These are phyloP conservation scores for Brassica nigra DNA, from an alignment of 345 rosid species.

Conservation along the genomic window DNA sequence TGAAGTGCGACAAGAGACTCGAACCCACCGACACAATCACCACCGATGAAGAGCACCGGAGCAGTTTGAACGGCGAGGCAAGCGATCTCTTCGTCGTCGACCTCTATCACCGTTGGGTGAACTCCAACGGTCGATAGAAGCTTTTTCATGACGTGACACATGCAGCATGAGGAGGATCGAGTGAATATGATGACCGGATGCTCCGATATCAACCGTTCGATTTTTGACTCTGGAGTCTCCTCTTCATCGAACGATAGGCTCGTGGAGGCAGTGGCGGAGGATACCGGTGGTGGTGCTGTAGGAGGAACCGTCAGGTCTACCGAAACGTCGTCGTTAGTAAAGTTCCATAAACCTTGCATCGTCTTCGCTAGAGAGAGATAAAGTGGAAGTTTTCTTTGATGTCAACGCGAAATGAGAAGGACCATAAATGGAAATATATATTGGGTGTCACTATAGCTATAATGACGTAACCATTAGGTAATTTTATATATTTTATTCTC, in stretches of 20 bases:
- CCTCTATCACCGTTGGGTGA: constrained; percentile 89
- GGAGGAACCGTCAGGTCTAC: constrained; percentile 49
- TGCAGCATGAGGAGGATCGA: constrained; percentile 75
- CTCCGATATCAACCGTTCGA: constrained; percentile 83
- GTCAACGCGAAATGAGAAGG: constrained; percentile 36
- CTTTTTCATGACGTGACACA: constrained; percentile 96
- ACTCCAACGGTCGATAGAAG: constrained; percentile 79
- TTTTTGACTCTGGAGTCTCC: constrained; percentile 70
- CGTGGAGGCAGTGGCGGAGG: constrained; percentile 38
- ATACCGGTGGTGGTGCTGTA: constrained; percentile 31
- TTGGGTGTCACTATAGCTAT: constrained; percentile 36
- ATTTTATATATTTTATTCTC: not conserved
- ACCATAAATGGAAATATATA: constrained; percentile 36
- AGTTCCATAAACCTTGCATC: constrained; percentile 36
- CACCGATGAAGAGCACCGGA: constrained; percentile 85
- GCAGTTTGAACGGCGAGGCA: constrained; percentile 40
- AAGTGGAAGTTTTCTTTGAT: constrained; percentile 26
- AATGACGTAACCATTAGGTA: constrained; percentile 34
- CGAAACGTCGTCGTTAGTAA: constrained; percentile 25
- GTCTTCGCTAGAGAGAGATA: constrained; percentile 33
- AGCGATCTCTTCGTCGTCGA: constrained; percentile 71
- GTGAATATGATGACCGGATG: constrained; percentile 94
- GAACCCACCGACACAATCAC: constrained; percentile 79
- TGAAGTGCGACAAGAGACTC: constrained; percentile 93
- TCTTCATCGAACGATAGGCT: constrained; percentile 74